Evolutionary conservation across 1,139 yeast genomes (phyloP).

Genomic region (Saccharomyces pastorianus): DNA sequence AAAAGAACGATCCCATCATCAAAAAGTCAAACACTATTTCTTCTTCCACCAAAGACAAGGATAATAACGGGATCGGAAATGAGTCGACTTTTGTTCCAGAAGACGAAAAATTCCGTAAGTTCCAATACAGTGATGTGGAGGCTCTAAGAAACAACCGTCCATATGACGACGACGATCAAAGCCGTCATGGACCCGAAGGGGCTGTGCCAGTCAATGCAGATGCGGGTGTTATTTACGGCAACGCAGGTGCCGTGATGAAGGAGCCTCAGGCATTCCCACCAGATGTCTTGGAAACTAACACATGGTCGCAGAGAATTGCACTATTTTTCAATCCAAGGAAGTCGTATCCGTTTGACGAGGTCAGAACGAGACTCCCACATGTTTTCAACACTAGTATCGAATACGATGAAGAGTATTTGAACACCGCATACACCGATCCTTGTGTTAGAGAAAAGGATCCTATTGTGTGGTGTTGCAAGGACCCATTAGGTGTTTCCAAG

Average conservation of each 20-base stretch:
- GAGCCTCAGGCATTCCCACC: constrained; percentile 21
- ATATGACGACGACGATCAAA: constrained; percentile 2
- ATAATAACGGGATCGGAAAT: background rate
- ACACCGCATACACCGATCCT: constrained; percentile 58
- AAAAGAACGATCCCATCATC: background rate
- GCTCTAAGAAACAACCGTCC: constrained; percentile 6
- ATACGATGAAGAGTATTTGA: constrained; percentile 31
- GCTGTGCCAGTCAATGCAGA: constrained; percentile 17
- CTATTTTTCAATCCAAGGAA: constrained; percentile 33
- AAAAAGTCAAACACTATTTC: background rate
- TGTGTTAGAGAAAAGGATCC: constrained; percentile 54
- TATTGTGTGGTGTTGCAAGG: constrained; percentile 61
- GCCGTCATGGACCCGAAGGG: constrained; percentile 8
- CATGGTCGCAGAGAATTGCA: constrained; percentile 23
- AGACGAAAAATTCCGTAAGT: constrained; percentile 23
- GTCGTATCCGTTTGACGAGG: constrained; percentile 30
- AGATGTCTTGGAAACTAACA: constrained; percentile 10
- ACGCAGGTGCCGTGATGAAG: constrained; percentile 18
- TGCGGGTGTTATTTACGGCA: constrained; percentile 22
- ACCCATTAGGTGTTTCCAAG: constrained; percentile 60
- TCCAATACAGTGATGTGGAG: constrained; percentile 19
- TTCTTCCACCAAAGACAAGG: constrained; percentile 2
- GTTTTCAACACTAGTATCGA: constrained; percentile 32
- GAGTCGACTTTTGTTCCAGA: constrained; percentile 24
- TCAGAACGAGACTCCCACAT: constrained; percentile 32